Percentiles rank a stretch among this genome's conserved stretches.
phyloP scores from a whole-genome alignment of 805 yeast genomes.

The Zygoascus flipseniorum region DNA sequence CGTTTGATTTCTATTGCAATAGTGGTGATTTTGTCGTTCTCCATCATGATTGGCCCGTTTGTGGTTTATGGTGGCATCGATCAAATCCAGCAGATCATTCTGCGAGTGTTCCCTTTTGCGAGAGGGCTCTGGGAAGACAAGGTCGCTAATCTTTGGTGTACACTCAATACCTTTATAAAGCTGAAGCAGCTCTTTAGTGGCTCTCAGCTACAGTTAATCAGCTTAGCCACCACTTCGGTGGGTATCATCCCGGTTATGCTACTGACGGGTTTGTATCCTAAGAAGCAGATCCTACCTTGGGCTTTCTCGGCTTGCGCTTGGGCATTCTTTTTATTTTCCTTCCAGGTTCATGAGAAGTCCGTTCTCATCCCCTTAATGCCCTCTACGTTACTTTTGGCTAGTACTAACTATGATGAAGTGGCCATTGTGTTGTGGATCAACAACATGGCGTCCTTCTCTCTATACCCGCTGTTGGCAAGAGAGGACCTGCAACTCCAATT shows the following conservation, averaged over 20 bases:
- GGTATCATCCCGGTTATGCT: constrained; percentile 51
- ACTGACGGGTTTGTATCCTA: constrained; percentile 43
- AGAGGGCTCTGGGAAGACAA: constrained; percentile 96
- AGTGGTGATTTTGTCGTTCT: constrained; percentile 51
- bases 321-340: constrained; percentile 83
- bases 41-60: constrained; percentile 52
- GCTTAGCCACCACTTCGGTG: constrained; percentile 28
- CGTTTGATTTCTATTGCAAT: constrained; percentile 54
- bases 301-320: constrained; percentile 76
- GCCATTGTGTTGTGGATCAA: constrained; percentile 81
- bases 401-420: constrained; percentile 45
- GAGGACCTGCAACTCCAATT: constrained; percentile 74
- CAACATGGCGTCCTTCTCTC: constrained; percentile 73
- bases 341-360: constrained; percentile 94
- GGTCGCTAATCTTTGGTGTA: constrained; percentile 97
- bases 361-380: constrained; percentile 85
- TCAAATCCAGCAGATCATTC: constrained; percentile 48
- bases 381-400: constrained; percentile 54
- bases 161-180: constrained; percentile 72
- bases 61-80: constrained; percentile 30
- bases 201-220: constrained; percentile 50
- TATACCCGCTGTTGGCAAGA: constrained; percentile 77
- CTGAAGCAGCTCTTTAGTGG: constrained; percentile 48
- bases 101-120: constrained; percentile 81
- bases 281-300: constrained; percentile 49